phyloP scores from a whole-genome alignment of 805 yeast genomes.

The Kodamaea hsintzibuensis region DNA sequence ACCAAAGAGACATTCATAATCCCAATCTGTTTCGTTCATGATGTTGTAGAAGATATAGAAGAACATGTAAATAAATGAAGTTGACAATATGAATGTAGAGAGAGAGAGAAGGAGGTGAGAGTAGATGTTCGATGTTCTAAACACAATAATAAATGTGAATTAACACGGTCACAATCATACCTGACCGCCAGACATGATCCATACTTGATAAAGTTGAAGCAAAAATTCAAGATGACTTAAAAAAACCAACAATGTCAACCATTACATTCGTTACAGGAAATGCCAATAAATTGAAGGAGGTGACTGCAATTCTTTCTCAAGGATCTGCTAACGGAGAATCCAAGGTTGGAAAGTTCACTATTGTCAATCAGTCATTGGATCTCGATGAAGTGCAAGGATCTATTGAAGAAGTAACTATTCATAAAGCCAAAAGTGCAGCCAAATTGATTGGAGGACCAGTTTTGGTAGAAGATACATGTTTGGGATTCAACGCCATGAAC shows the following conservation, averaged over 20 bases:
- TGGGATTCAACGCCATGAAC: slow-evolving; percentile 77
- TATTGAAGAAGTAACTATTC: slow-evolving; percentile 74
- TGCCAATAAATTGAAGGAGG: slow-evolving; percentile 83
- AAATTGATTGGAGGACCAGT: slow-evolving; percentile 70
- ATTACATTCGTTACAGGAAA: slow-evolving; percentile 86
- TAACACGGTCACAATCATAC: too few species aligned
- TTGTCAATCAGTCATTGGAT: slow-evolving; percentile 71
- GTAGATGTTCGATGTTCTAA: too few species aligned
- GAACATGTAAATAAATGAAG: too few species aligned
- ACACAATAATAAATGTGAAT: too few species aligned
- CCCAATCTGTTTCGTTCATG: too few species aligned
- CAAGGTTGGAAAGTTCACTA: slow-evolving; percentile 48
- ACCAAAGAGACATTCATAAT: too few species aligned
- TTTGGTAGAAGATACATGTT: slow-evolving; percentile 92
- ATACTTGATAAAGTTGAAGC: not conserved
- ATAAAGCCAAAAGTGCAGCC: slow-evolving; percentile 79
- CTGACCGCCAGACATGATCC: too few species aligned
- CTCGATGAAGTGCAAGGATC: slow-evolving; percentile 91
- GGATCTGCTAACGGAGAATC: slow-evolving; percentile 22
- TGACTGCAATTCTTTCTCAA: slow-evolving; percentile 65
- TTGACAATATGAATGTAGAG: too few species aligned
- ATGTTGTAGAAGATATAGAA: too few species aligned
- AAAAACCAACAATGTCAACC: slow-evolving; percentile 16
- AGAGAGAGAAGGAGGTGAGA: too few species aligned
- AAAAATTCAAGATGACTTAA: not conserved